Conservation (phyloP, 2,329 filamentous ascomycete genomes). For the Dactylellina parvicollis region DNA sequence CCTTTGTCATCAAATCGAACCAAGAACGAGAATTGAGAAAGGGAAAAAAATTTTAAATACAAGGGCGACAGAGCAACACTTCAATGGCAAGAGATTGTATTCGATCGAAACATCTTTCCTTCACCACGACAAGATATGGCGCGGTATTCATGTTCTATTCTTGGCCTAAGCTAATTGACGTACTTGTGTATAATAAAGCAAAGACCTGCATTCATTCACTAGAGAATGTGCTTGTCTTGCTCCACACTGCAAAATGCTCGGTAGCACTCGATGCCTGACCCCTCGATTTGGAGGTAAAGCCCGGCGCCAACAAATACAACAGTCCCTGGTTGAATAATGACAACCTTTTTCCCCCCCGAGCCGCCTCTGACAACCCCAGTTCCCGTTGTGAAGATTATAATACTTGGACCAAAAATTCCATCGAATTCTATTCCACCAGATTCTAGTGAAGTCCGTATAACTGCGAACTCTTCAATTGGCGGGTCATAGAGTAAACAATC, state of each 20-base stretch:
- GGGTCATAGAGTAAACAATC: constrained; percentile 82
- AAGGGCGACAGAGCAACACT: too few relatives aligned
- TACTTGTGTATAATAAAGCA: neutral
- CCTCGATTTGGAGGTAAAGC: constrained; percentile 31
- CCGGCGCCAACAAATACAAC: constrained; percentile 64
- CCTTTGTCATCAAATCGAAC: too few relatives aligned
- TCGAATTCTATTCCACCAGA: constrained; percentile 85
- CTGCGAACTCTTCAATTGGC: constrained; percentile 94
- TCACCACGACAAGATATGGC: too few relatives aligned
- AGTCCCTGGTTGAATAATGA: constrained; percentile 63
- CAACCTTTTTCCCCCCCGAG: constrained; percentile 75
- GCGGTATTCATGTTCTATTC: too few relatives aligned
- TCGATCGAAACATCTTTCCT: too few relatives aligned
- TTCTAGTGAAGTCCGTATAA: constrained; percentile 81
- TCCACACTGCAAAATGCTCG: constrained; percentile 49
- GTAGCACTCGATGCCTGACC: constrained; percentile 29
- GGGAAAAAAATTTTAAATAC: too few relatives aligned
- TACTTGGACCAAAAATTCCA: constrained; percentile 84
- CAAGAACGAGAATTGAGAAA: too few relatives aligned
- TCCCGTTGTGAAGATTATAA: constrained; percentile 88
- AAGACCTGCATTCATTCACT: neutral
- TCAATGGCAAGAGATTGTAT: too few relatives aligned
- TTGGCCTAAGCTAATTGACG: too few relatives aligned
- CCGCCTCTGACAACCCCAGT: constrained; percentile 86
- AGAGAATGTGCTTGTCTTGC: neutral